Evolutionary conservation across 1,284 basidiomycete species (phyloP).

Genomic region (Leccinum subspadiceum): DNA sequence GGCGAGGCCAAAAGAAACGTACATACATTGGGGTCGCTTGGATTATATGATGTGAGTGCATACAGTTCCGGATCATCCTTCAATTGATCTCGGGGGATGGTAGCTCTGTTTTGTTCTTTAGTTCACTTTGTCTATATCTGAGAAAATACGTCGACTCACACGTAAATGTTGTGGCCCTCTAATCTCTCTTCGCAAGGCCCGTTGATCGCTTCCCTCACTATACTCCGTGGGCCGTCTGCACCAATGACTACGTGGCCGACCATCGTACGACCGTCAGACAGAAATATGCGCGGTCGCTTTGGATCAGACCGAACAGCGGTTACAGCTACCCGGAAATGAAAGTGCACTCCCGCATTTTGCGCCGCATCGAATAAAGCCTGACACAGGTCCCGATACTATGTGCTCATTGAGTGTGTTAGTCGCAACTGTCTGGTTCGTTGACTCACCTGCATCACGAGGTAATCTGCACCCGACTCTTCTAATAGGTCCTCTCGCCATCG

Average conservation of each 20-base stretch:
- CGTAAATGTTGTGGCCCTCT: conserved; percentile 32
- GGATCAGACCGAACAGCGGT: conserved; percentile 31
- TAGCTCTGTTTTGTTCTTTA: conserved; percentile 36
- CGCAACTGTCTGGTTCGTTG: background rate
- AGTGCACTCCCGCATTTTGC: conserved; percentile 38
- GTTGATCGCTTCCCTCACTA: conserved; percentile 26
- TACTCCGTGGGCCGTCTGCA: conserved; percentile 39
- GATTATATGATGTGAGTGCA: conserved; percentile 26
- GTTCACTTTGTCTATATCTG: conserved; percentile 4
- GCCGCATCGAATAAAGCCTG: conserved; percentile 43
- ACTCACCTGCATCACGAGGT: conserved; percentile 48
- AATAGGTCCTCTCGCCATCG: conserved; percentile 55
- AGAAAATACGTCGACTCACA: conserved; percentile 19
- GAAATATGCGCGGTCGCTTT: conserved; percentile 24
- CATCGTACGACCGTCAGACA: conserved; percentile 38
- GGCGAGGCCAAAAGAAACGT: background rate
- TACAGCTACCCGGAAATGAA: conserved; percentile 42
- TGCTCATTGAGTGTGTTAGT: conserved; percentile 9
- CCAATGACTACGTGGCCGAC: conserved; percentile 42
- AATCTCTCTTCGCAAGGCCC: conserved; percentile 20
- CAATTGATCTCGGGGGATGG: conserved; percentile 39
- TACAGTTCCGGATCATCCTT: conserved; percentile 38
- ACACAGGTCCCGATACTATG: conserved; percentile 47
- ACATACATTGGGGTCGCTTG: conserved; percentile 26
- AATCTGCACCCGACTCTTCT: conserved; percentile 53